These are phyloP conservation scores for Peribolospora baueri DNA, from an alignment of 768 basidiomycete genomes.

Conservation along the genomic window DNA sequence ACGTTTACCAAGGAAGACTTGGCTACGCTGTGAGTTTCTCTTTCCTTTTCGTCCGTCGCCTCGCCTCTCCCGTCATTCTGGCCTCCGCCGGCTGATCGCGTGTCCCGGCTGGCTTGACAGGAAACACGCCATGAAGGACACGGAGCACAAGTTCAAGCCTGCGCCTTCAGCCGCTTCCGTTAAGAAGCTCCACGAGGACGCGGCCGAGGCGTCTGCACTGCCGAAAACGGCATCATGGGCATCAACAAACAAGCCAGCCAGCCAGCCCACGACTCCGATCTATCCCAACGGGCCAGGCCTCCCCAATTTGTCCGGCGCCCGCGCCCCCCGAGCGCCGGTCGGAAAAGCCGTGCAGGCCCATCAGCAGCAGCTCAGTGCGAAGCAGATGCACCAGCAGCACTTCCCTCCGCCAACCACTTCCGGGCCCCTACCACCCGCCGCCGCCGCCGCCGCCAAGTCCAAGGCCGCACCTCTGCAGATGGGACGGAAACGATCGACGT, in stretches of 20 bases:
- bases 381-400: too few species aligned
- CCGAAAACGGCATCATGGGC: too few species aligned
- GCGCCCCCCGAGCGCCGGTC: slow-evolving; percentile 15
- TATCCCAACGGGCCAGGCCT: slow-evolving; percentile 20
- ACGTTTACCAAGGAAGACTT: slow-evolving; percentile 87
- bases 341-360: slow-evolving; percentile 23
- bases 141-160: too few species aligned
- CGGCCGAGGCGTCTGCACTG: too few species aligned
- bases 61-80: neutral
- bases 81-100: neutral
- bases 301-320: neutral
- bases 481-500: slow-evolving; percentile 26
- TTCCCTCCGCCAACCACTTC: too few species aligned
- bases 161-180: too few species aligned
- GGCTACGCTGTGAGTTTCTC: slow-evolving; percentile 47
- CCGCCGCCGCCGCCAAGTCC: too few species aligned
- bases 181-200: too few species aligned
- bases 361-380: neutral
- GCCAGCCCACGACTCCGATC: slow-evolving; percentile 6
- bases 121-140: too few species aligned
- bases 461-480: slow-evolving; percentile 25
- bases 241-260: too few species aligned
- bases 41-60: slow-evolving; percentile 1
- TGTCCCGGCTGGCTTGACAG: too few species aligned
- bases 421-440: too few species aligned